Evolutionary conservation across 345 rosid species (phyloP).

Genomic region (Linum lewisii): DNA sequence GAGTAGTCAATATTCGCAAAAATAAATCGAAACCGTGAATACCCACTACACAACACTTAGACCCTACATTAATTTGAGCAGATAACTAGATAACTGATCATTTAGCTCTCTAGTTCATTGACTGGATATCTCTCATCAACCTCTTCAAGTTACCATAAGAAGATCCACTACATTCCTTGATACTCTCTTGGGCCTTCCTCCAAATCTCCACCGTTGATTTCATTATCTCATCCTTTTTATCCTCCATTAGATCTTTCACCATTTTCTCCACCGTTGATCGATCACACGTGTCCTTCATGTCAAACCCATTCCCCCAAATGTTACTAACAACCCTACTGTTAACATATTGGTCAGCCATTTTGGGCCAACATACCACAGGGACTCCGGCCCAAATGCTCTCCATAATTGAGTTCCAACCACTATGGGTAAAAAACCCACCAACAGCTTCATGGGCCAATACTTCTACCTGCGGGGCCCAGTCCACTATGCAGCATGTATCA

Average conservation of each 20-base stretch:
- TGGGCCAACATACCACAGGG: conserved; percentile 35
- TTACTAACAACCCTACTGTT: conserved; percentile 27
- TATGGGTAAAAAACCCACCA: conserved; percentile 32
- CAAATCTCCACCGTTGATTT: background rate
- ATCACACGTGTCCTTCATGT: conserved; percentile 25
- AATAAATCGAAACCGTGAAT: no score
- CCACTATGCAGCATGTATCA: conserved; percentile 11
- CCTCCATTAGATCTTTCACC: conserved; percentile 17
- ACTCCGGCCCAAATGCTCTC: no score
- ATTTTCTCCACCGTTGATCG: conserved; percentile 14
- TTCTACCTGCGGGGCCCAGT: conserved; percentile 23
- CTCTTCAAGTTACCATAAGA: conserved; percentile 7
- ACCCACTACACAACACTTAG: no score
- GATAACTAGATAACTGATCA: no score
- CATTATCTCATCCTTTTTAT: conserved; percentile 1
- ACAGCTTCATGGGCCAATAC: conserved; percentile 21
- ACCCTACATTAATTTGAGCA: no score
- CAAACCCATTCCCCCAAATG: conserved; percentile 26
- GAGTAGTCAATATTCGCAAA: no score
- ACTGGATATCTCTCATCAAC: conserved; percentile 1
- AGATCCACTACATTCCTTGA: background rate
- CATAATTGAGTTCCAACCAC: conserved; percentile 28
- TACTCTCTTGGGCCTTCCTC: background rate
- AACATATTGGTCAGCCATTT: conserved; percentile 26
- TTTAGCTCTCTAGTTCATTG: conserved; percentile 1